Evolutionary conservation across 73 alveolate species (phyloP), one percentile per base, ranked within the genome.

Genomic region (Tetrahymena borealis): DNA sequence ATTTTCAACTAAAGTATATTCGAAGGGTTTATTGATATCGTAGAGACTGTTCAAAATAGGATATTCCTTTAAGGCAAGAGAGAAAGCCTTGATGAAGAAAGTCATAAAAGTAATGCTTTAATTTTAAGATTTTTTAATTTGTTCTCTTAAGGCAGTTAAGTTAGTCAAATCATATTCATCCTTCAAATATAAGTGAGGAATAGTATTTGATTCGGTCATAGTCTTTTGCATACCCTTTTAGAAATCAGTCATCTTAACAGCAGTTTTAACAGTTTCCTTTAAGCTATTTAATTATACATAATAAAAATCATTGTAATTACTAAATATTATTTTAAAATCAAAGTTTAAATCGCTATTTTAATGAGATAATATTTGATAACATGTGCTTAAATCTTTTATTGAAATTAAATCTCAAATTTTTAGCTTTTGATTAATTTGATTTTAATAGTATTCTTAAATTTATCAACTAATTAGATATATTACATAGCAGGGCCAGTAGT

Each of bases 141-240:
- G 36, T 43, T 97, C 93, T 90, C 98, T 94, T 32, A 97, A 93
- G 77, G 78, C 91, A 32, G 96, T 91, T 78, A 97, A 94, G 35
- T 93, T 93, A 32, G 97, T 94, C 36, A 95, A 94, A 42, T 96
- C 98, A 39, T 91, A 90, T 41, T 97, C 99, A 39, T 97, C 99
- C 39, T 93, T 85, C 78, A 93, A 96, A 78, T 96, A 96, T 43
- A 97, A 94, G 94, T 94, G 97, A 39, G 99, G 99, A 60, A 97
- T 94, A 32, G 95, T 35, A 43, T 94, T 91, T 41, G 98, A 79
- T 20, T 96, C 97, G 35, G 98, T 96, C 98, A 96, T 97, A 16
- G 98, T 78, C 91, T 97, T 97, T 28, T 95, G 41, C 99, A 97
- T 97, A 36, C 97, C 98, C 91, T 95, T 96, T 91, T 92, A 91